Evolutionary conservation across 2,329 filamentous ascomycete species (phyloP), one percentile per base, ranked within the genome.

Genomic region (Talaromyces sp.): DNA sequence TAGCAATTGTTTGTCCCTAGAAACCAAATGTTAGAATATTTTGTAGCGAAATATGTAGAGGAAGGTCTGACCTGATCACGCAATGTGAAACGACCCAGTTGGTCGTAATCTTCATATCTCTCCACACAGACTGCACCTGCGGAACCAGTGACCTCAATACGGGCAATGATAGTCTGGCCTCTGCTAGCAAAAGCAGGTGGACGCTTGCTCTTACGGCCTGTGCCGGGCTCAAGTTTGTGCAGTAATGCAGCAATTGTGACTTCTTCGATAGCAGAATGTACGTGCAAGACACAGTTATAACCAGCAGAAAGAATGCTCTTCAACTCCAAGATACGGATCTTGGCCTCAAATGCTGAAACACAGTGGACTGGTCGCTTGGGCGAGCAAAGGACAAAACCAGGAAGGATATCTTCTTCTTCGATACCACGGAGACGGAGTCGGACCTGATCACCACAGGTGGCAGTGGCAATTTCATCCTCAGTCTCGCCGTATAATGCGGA

Each of bases 1-100:
- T 99, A 64, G 95, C 95, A 82, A 99, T 97, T 0, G 95, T 99
- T 90, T 98, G 94, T 73, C 95, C 95, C 89, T 98, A 75, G 63
- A 75, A 68, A 71, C 11, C 33, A 60, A 68, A 63, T 24, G 39
- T 72, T 60, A 75, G 66, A 63, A 66, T 31, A 14, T 24, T 27
- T 66, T 14, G 6, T 24, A 37, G 3, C 3, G 5, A 22, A 1
- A 19, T 5, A 5, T 7, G 2, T 9, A 37, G 2, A 37, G 50
- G 7, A 37, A 8, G 4, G 16, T 19, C 45, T 72, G 84, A 92
- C 90, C 85, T 93, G 91, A 75, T 95, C 93, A 85, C 93, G 85
- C 62, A 96, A 84, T 19, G 93, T 96, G 79, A 96, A 96, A 50
- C 93, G 88, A 73, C 93, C 93, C 79, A 97, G 86, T 80, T 98